phyloP scores from a whole-genome alignment of 805 yeast species.

The Wickerhamiella sergipiensis region DNA sequence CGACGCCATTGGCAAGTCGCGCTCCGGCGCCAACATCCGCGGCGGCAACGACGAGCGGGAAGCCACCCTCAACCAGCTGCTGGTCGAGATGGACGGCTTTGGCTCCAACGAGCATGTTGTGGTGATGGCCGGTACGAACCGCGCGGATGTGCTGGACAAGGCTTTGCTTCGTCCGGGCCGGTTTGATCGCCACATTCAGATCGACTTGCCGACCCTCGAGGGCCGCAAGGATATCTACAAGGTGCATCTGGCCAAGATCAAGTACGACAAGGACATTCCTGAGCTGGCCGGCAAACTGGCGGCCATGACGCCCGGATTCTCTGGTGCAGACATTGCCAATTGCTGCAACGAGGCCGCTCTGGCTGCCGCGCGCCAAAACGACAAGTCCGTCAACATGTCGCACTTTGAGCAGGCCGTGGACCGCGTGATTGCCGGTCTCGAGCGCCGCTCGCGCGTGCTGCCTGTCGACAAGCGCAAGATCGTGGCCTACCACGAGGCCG shows the following conservation, averaged over 20 bases:
- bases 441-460: slow-evolving; percentile 66
- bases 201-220: slow-evolving; percentile 78
- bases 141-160: slow-evolving; percentile 80
- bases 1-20: slow-evolving; percentile 88
- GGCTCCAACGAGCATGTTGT: slow-evolving; percentile 80
- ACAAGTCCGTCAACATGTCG: slow-evolving; percentile 42
- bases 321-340: slow-evolving; percentile 94
- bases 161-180: slow-evolving; percentile 91
- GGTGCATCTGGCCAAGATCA: slow-evolving; percentile 60
- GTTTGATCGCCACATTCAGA: slow-evolving; percentile 77
- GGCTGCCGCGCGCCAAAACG: slow-evolving; percentile 73
- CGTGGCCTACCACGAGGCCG: slow-evolving; percentile 93
- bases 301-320: slow-evolving; percentile 86
- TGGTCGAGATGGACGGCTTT: slow-evolving; percentile 95
- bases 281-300: slow-evolving; percentile 72
- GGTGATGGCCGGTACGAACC: slow-evolving; percentile 87
- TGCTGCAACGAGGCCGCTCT: slow-evolving; percentile 91
- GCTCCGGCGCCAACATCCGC: slow-evolving; percentile 33
- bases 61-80: slow-evolving; percentile 77
- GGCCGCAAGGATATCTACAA: slow-evolving; percentile 79
- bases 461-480: slow-evolving; percentile 69
- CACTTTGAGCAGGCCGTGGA: slow-evolving; percentile 91
- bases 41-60: slow-evolving; percentile 91
- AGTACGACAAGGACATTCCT: slow-evolving; percentile 34
- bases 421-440: slow-evolving; percentile 89